phyloP scores from a whole-genome alignment of 208 protist genomes.

The Kentomonas sorsogonicus region DNA sequence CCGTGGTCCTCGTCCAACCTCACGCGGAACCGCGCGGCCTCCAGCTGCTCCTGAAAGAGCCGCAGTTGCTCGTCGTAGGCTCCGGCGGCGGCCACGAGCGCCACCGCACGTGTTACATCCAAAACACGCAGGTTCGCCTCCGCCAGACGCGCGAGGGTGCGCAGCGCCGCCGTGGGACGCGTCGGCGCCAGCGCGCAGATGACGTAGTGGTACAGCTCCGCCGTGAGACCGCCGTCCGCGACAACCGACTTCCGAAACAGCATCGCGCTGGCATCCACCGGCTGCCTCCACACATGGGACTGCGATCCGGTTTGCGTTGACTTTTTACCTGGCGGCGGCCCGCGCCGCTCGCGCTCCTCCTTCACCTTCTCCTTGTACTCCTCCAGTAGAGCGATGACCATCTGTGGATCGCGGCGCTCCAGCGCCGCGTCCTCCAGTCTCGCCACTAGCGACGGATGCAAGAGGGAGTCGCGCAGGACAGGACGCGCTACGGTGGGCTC shows the following conservation, averaged over 20 bases:
- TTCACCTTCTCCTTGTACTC: slow-evolving; percentile 42
- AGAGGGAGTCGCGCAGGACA: slow-evolving; percentile 61
- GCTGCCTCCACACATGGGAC: slow-evolving; percentile 53
- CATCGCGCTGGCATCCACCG: slow-evolving; percentile 36
- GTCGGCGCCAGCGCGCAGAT: slow-evolving; percentile 47
- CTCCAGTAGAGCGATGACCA: slow-evolving; percentile 50
- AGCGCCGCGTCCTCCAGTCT: slow-evolving; percentile 49
- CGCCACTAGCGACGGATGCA: slow-evolving; percentile 40
- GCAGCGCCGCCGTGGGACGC: slow-evolving; percentile 65
- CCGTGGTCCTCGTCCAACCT: slow-evolving; percentile 54
- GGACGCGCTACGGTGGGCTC: slow-evolving; percentile 15
- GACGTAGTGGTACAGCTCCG: slow-evolving; percentile 89
- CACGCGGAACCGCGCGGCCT: slow-evolving; percentile 31
- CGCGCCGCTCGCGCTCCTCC: slow-evolving; percentile 28
- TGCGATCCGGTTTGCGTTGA: too few relatives aligned
- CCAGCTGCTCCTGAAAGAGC: slow-evolving; percentile 59
- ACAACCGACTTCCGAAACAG: slow-evolving; percentile 52
- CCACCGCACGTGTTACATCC: slow-evolving; percentile 65
- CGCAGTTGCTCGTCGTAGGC: slow-evolving; percentile 30
- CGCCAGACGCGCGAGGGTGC: slow-evolving; percentile 64
- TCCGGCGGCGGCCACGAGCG: slow-evolving; percentile 47
- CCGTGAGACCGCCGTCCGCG: slow-evolving; percentile 49
- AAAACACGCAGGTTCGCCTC: slow-evolving; percentile 55
- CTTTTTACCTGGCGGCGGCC: slow-evolving; percentile 8
- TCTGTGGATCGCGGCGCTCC: slow-evolving; percentile 18